Evolutionary conservation across 768 basidiomycete genomes (phyloP), one percentile per base, ranked within the genome.

Genomic region (Suillus luteus): DNA sequence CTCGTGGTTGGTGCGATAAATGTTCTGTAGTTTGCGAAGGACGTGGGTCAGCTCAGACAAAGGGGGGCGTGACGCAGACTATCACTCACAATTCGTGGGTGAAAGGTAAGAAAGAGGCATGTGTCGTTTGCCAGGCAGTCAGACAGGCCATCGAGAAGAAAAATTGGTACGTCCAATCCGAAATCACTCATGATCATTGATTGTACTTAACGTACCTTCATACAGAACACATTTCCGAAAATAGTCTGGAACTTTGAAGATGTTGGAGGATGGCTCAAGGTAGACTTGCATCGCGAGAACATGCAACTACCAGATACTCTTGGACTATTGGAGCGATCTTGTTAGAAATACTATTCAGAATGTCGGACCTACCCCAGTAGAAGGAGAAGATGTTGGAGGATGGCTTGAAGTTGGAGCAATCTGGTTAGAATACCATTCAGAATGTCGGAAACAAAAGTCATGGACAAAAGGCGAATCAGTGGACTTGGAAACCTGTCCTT

Each of bases 401-500:
- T 27, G 27, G 27, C 27, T n/a, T n/a, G n/a, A n/a, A n/a, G n/a
- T n/a, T n/a, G n/a, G 2, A 27, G 27, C 27, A 27, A 27, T 27
- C 27, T 27, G 1, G 27, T 27, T 27, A 27, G 27, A 27, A 27
- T 27, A 27, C 2, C 27, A 27, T 27, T 65, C 63, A 73, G 65
- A 24, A 71, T 69, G 22, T 68, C 66, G 12, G n/a, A 48, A 9
- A 9, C 0, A 19, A 8, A 7, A 19, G 19, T 14, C 37, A 12
- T 40, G 4, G 38, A 40, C 5, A 12, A 22, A 1, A 1, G 1
- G 17, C 3, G 22, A 43, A 41, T 49, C 15, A 41, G 12, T 5
- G 22, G 5, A 64, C 41, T 41, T 41, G 15, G 6, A 41, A 76
- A 64, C 67, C 8, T 52, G 78, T 78, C 77, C 79, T 22, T 74